Percentiles rank a stretch among this genome's conserved stretches.
Conservation (phyloP, 139 green algal genomes). For the Chlorella ohadii region DNA sequence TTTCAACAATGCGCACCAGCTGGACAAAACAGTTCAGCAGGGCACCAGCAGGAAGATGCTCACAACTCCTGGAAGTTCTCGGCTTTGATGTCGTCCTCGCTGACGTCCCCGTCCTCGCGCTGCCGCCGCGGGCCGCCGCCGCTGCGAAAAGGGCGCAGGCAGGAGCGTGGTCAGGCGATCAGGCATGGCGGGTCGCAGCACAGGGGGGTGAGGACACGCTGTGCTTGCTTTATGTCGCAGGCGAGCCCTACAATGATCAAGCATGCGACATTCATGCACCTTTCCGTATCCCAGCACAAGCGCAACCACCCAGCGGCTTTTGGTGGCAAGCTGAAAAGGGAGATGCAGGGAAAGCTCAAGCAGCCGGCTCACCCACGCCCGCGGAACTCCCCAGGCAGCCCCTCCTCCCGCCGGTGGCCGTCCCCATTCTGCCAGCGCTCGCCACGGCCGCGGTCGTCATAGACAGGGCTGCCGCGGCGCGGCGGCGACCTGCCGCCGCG, state of each 20-base stretch:
- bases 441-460: not conserved
- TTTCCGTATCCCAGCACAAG: too few species aligned
- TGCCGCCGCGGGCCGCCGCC: not conserved
- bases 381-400: constrained; percentile 7
- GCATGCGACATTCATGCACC: too few species aligned
- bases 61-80: constrained; percentile 43
- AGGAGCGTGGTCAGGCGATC: not conserved
- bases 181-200: not conserved
- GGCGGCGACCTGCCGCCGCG: not conserved
- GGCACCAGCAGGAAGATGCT: not conserved
- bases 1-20: too few species aligned
- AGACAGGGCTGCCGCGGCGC: not conserved
- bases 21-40: too few species aligned
- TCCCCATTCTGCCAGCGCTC: not conserved
- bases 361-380: not conserved
- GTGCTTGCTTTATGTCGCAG: too few species aligned
- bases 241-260: too few species aligned
- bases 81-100: constrained; percentile 50
- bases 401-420: not conserved
- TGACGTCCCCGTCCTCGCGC: constrained; percentile 32
- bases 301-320: too few species aligned
- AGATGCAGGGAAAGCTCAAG: too few species aligned
- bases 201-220: too few species aligned
- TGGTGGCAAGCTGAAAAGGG: too few species aligned
- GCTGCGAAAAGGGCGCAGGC: not conserved